phyloP scores from a whole-genome alignment of 2,329 filamentous ascomycete species.

The Fusarium verrucosum region DNA sequence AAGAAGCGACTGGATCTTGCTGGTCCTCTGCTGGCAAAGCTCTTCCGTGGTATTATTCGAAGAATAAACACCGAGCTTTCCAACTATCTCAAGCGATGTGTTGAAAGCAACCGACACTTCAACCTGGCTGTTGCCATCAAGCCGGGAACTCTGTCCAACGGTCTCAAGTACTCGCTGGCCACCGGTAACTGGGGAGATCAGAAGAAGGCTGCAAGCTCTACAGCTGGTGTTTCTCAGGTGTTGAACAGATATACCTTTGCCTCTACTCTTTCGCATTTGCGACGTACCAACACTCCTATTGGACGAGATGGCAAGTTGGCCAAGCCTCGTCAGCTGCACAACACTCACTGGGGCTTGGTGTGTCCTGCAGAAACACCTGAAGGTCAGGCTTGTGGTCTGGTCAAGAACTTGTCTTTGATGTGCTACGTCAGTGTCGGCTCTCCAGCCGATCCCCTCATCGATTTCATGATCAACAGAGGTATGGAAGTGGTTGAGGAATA shows the following conservation, averaged over 20 bases:
- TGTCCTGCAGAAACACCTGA: constrained; percentile 97
- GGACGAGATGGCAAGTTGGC: constrained; percentile 98
- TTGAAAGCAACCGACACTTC: constrained; percentile 89
- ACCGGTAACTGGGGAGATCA: constrained; percentile 99
- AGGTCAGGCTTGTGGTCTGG: constrained; percentile 96
- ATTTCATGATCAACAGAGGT: constrained; percentile 85
- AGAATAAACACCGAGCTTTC: constrained; percentile 92
- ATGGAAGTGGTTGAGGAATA: constrained; percentile 99
- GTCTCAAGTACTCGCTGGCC: constrained; percentile 94
- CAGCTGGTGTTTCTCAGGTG: constrained; percentile 97
- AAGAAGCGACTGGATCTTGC: constrained; percentile 98
- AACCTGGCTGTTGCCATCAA: constrained; percentile 92
- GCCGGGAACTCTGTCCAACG: constrained; percentile 88
- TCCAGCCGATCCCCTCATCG: constrained; percentile 88
- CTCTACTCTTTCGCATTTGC: constrained; percentile 94
- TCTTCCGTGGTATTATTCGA: constrained; percentile 92
- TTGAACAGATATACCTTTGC: constrained; percentile 97
- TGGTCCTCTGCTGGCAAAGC: constrained; percentile 91
- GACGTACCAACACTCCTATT: constrained; percentile 94
- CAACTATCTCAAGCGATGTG: constrained; percentile 89
- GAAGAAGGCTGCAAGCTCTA: constrained; percentile 95
- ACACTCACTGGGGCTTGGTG: constrained; percentile 97
- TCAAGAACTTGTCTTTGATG: constrained; percentile 98
- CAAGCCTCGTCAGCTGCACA: constrained; percentile 93
- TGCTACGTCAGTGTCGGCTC: constrained; percentile 98